Conservation (phyloP, 352 stramenopile species). For the Globisporangium iwayamae region DNA sequence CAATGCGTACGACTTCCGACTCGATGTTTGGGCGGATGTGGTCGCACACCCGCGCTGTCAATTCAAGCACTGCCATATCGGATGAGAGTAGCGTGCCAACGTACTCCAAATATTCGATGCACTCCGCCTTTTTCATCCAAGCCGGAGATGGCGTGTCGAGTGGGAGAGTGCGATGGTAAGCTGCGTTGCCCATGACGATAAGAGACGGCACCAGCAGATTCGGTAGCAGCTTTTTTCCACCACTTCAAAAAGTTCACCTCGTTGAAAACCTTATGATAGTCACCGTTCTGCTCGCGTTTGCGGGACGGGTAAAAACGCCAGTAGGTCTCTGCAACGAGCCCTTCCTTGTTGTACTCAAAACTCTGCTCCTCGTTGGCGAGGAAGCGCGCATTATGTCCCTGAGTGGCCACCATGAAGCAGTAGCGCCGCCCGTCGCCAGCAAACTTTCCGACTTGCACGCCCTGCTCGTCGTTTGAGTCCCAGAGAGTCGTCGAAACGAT, state of each 20-base stretch:
- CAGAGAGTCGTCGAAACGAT: conserved; percentile 5
- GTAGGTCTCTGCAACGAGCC: not conserved
- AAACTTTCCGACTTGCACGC: not conserved
- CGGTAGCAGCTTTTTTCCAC: not conserved
- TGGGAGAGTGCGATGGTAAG: conserved; percentile 1
- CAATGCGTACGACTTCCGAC: not conserved
- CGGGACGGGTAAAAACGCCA: not conserved
- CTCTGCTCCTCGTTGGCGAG: not conserved
- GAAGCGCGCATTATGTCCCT: not conserved
- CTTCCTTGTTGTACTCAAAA: not conserved
- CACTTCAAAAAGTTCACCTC: not conserved
- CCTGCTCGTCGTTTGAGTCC: conserved; percentile 2
- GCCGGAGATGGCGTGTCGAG: not conserved
- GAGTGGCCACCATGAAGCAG: conserved; percentile 1
- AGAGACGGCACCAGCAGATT: not conserved
- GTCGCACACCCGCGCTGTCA: not conserved
- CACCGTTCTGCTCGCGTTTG: not conserved
- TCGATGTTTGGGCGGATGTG: not conserved
- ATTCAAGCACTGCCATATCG: not conserved
- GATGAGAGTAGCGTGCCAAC: not conserved
- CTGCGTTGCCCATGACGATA: not conserved
- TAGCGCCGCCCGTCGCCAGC: not conserved
- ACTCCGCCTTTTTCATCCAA: not conserved
- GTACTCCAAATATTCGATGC: not conserved
- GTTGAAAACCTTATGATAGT: conserved; percentile 7